These are phyloP conservation scores for Gastrodia elata DNA, from an alignment of 106 monocot genomes.

Conservation along the genomic window DNA sequence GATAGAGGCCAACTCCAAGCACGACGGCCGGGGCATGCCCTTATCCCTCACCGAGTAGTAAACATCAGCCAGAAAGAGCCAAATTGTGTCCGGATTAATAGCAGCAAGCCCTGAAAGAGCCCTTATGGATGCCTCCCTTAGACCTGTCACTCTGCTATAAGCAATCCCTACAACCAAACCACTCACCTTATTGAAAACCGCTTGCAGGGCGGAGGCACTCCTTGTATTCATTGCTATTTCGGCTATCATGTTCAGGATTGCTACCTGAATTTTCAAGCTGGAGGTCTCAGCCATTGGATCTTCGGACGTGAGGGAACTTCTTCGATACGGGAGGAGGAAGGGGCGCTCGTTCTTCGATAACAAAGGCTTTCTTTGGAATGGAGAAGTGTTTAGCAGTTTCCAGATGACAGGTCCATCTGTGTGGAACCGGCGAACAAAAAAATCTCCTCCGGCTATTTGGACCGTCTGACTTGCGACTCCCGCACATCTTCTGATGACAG, in stretches of 20 bases:
- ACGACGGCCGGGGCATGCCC: slow-evolving; percentile 27
- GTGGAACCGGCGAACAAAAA: slow-evolving; percentile 80
- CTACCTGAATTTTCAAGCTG: slow-evolving; percentile 60
- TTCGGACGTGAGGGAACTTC: slow-evolving; percentile 24
- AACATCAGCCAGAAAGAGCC: slow-evolving; percentile 87
- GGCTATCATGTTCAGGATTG: slow-evolving; percentile 64
- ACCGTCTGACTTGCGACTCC: slow-evolving; percentile 42
- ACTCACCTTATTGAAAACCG: slow-evolving; percentile 64
- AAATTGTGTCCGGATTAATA: slow-evolving; percentile 76
- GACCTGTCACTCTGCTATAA: slow-evolving; percentile 35
- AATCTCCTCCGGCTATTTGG: slow-evolving; percentile 64
- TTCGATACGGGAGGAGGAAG: slow-evolving; percentile 68
- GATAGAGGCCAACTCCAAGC: slow-evolving; percentile 27
- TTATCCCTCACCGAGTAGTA: slow-evolving; percentile 46
- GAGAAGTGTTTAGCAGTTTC: slow-evolving; percentile 44
- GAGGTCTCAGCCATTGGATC: slow-evolving; percentile 65
- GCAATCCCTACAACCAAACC: slow-evolving; percentile 85
- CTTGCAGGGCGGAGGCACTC: slow-evolving; percentile 54
- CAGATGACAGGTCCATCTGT: slow-evolving; percentile 63
- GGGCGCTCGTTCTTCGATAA: slow-evolving; percentile 20
- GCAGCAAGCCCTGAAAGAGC: slow-evolving; percentile 57
- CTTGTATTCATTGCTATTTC: slow-evolving; percentile 48
- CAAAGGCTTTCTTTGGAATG: slow-evolving; percentile 37
- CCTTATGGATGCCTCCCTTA: slow-evolving; percentile 56
- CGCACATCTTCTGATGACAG: slow-evolving; percentile 58